Base-by-base conservation (phyloP, 2,329 filamentous ascomycete genomes). In the Xylariaceae sp. region DNA sequence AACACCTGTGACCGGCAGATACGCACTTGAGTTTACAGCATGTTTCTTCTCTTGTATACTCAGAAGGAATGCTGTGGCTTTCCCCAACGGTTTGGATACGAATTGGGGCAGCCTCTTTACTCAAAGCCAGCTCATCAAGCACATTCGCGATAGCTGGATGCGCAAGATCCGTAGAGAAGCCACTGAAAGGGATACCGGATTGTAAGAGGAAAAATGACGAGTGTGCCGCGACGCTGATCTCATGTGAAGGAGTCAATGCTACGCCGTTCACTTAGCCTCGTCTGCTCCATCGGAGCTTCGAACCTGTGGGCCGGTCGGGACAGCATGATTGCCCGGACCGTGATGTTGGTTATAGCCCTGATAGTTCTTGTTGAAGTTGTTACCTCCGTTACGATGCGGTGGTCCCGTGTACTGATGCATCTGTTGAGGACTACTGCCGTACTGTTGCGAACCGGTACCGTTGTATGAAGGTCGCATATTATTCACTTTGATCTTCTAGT, bases 371-470 rank as follows among this genome's bases (percentile, higher is more conserved):
- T 68, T 72, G 52, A 64, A 69, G 50, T 62, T 77, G 60, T 74
- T 76, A 55, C 72, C 75, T 53, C 77, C 77, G 57, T 75, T 82
- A 54, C 79, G 79, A 59, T 80, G 76, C 42, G 74, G 71, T 52
- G 73, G 74, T 2, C 75, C 76, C 2, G 75, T 75, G 58, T 80
- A 84, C 55, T 84, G 79, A 61, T 85, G 81, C 56, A 72, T 68
- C 48, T 84, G 79, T 52, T 84, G 82, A 40, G 82, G 82, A 57
- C 82, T 86, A 27, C 76, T 79, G 44, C 80, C 77, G 61, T 77
- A 85, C 51, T 84, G 83, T 54, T 82, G 80, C 32, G 76, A 73
- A 42, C 77, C 76, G 25, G 71, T 69, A 42, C 77, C 79, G 55
- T 72, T 75, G 63, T 83, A 85, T 42, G 49, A 49, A 27, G 75